These are phyloP conservation scores for Talaromyces pinophilus DNA, from an alignment of 2,329 filamentous ascomycete species.

Conservation along the genomic window DNA sequence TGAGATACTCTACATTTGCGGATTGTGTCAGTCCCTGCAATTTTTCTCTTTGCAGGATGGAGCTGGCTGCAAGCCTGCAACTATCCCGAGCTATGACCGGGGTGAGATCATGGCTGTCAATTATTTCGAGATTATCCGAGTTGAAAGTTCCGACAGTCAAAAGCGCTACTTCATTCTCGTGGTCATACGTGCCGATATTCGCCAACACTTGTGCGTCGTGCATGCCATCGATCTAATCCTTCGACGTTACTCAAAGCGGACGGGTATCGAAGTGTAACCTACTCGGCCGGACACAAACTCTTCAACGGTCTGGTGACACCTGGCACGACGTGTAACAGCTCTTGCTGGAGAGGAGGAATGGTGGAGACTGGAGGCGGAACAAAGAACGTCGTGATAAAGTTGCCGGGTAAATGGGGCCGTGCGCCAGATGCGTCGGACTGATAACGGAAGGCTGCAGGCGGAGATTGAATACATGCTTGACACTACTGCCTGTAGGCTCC, in stretches of 20 bases:
- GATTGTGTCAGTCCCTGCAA: not conserved
- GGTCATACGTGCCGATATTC: not conserved
- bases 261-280: conserved; percentile 7
- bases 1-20: not conserved
- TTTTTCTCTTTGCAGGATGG: not conserved
- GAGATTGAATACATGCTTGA: not conserved
- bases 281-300: not conserved
- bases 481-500: not conserved
- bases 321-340: not conserved
- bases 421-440: conserved; percentile 1
- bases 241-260: conserved; percentile 3
- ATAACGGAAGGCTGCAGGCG: conserved; percentile 3
- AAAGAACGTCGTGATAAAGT: conserved; percentile 12
- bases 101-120: not conserved
- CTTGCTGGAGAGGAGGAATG: not conserved
- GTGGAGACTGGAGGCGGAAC: not conserved
- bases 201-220: not conserved
- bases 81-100: not conserved
- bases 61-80: not conserved
- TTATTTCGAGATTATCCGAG: not conserved
- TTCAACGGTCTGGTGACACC: not conserved
- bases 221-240: not conserved
- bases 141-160: not conserved
- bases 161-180: not conserved
- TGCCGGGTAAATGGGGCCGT: conserved; percentile 9